A percentile compares a stretch with the other conserved stretches of the same genome.
Evolutionary conservation across 2,329 filamentous ascomycete species (phyloP).

Genomic region (Colletotrichum sp.): DNA sequence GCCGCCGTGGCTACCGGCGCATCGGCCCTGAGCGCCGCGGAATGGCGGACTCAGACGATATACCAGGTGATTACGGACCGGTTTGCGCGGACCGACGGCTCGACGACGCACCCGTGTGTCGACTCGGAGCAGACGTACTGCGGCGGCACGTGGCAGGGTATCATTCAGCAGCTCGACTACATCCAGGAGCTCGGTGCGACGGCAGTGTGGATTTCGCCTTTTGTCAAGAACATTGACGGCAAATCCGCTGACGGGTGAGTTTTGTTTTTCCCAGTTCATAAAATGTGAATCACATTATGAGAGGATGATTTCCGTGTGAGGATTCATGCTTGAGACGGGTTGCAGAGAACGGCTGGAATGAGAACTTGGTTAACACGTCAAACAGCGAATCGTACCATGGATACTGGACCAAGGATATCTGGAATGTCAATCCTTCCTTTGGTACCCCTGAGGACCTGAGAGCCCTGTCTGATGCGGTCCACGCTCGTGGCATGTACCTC

Average conservation of each 20-base stretch:
- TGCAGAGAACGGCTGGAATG: neutral
- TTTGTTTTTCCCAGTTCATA: neutral
- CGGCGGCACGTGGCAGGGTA: constrained; percentile 64
- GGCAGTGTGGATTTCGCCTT: constrained; percentile 63
- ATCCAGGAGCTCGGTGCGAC: constrained; percentile 67
- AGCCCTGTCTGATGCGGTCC: constrained; percentile 58
- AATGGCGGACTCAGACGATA: constrained; percentile 60
- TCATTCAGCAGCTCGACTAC: constrained; percentile 65
- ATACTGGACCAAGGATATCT: constrained; percentile 58
- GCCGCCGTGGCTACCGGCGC: neutral
- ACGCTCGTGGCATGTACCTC: constrained; percentile 58
- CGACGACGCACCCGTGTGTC: constrained; percentile 48
- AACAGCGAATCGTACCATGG: constrained; percentile 55
- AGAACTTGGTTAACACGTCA: neutral
- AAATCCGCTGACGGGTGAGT: constrained; percentile 17
- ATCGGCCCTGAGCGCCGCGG: constrained; percentile 25
- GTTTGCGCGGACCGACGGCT: constrained; percentile 52
- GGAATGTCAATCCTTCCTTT: constrained; percentile 61
- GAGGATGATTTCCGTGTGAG: neutral
- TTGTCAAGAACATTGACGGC: constrained; percentile 48
- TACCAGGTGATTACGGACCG: constrained; percentile 66
- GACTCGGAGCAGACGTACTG: constrained; percentile 55
- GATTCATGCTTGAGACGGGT: neutral
- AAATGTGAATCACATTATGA: neutral
- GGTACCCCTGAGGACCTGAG: constrained; percentile 65